Conservation (phyloP, 148 eudicot genomes). For the Linanthus parryae region DNA sequence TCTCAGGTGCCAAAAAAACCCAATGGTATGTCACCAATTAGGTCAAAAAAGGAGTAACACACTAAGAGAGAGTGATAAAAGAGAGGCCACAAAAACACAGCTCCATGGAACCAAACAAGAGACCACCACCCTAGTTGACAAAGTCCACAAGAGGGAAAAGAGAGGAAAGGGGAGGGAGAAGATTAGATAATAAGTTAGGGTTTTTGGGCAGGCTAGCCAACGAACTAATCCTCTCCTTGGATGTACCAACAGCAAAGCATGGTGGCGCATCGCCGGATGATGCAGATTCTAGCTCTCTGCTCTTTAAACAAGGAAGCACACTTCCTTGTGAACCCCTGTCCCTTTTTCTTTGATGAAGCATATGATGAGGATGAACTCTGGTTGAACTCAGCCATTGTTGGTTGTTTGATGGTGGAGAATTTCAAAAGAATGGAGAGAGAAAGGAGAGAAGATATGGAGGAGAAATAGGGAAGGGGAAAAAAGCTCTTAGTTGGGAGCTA, state of each 20-base stretch:
- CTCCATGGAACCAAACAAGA: neutral
- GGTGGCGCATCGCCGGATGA: slow-evolving; percentile 86
- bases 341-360: slow-evolving; percentile 31
- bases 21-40: slow-evolving; percentile 4
- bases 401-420: neutral
- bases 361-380: slow-evolving; percentile 17
- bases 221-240: slow-evolving; percentile 58
- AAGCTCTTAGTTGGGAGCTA: slow-evolving; percentile 34
- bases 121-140: neutral
- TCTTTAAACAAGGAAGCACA: slow-evolving; percentile 73
- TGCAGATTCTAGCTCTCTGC: slow-evolving; percentile 72
- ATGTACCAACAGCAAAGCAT: slow-evolving; percentile 85
- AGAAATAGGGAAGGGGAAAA: slow-evolving; percentile 14
- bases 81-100: neutral
- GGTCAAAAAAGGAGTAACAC: slow-evolving; percentile 12
- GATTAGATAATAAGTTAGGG: neutral
- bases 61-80: neutral
- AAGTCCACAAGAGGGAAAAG: neutral
- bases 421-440: neutral
- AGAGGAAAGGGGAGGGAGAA: neutral
- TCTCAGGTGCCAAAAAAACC: slow-evolving; percentile 16
- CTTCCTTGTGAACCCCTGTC: slow-evolving; percentile 53
- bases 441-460: neutral
- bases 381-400: slow-evolving; percentile 39
- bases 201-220: neutral